Percentiles rank a stretch among this genome's conserved stretches.
These are phyloP conservation scores for Hibiscus trionum DNA, from an alignment of 345 rosid species.

Conservation along the genomic window DNA sequence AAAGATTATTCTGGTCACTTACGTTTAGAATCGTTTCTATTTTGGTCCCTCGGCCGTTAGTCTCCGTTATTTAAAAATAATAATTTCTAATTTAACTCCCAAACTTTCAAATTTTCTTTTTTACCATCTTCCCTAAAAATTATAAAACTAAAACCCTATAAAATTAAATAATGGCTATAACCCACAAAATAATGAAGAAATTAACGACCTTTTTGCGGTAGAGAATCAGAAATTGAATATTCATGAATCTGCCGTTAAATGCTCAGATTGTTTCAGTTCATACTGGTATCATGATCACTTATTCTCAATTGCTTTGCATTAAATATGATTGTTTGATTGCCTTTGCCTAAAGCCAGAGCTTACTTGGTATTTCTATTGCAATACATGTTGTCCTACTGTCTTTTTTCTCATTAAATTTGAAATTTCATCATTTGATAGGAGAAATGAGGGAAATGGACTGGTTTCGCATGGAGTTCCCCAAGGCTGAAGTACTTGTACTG, in stretches of 20 bases:
- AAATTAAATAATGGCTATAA: too few relatives aligned
- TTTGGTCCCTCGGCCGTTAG: too few relatives aligned
- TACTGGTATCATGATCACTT: slow-evolving; percentile 37
- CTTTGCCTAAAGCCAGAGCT: background rate
- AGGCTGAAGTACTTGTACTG: slow-evolving; percentile 74
- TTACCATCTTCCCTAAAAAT: too few relatives aligned
- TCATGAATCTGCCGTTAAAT: slow-evolving; percentile 38
- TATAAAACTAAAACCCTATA: too few relatives aligned
- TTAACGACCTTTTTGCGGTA: too few relatives aligned
- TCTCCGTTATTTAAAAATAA: too few relatives aligned
- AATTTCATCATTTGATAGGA: slow-evolving; percentile 30
- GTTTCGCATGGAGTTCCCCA: slow-evolving; percentile 69
- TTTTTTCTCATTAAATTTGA: background rate
- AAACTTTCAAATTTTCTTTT: too few relatives aligned
- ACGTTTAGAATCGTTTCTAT: too few relatives aligned
- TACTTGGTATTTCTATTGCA: background rate
- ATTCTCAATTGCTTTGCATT: background rate
- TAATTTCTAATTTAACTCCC: too few relatives aligned
- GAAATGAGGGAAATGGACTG: slow-evolving; percentile 79
- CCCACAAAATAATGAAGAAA: too few relatives aligned
- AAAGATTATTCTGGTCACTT: too few relatives aligned
- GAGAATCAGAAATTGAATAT: too few relatives aligned
- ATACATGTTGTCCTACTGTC: background rate
- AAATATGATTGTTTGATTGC: background rate
- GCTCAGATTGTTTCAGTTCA: slow-evolving; percentile 81